These are phyloP conservation scores for Pistacia vera DNA, from an alignment of 345 rosid genomes.

Conservation along the genomic window DNA sequence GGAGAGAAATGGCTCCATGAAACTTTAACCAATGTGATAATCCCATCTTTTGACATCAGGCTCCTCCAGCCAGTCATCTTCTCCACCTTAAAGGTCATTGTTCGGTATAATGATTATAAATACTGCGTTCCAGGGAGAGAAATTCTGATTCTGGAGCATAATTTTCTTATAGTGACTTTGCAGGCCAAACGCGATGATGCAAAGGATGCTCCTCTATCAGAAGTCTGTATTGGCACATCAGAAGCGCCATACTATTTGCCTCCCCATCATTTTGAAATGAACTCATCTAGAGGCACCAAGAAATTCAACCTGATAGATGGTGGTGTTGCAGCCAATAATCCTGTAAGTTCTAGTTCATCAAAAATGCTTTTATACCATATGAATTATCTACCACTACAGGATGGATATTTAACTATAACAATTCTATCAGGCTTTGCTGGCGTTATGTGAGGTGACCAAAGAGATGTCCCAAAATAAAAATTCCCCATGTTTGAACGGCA, in stretches of 20 bases:
- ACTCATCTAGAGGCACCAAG: constrained; percentile 7
- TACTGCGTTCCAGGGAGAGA: neutral
- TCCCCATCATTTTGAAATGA: constrained; percentile 14
- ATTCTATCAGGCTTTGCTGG: neutral
- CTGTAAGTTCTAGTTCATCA: constrained; percentile 20
- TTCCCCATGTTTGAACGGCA: neutral
- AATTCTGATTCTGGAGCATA: neutral
- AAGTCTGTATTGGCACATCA: constrained; percentile 22
- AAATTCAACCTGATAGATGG: constrained; percentile 34
- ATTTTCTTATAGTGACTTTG: neutral
- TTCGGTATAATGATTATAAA: neutral
- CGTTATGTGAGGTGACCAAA: neutral
- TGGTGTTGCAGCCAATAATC: constrained; percentile 38
- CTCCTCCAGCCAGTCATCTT: constrained; percentile 16
- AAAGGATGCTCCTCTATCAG: constrained; percentile 14
- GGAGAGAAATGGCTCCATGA: constrained; percentile 5
- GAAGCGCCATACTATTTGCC: constrained; percentile 30
- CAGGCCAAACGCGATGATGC: constrained; percentile 8
- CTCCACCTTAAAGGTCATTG: constrained; percentile 14
- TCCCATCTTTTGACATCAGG: constrained; percentile 19
- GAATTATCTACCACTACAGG: neutral
- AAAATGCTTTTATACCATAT: neutral
- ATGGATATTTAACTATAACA: no score
- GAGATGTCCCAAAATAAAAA: neutral
- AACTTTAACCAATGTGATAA: constrained; percentile 19